Base-by-base conservation (phyloP, 2,329 filamentous ascomycete genomes). In the Colletotrichum shisoi region DNA sequence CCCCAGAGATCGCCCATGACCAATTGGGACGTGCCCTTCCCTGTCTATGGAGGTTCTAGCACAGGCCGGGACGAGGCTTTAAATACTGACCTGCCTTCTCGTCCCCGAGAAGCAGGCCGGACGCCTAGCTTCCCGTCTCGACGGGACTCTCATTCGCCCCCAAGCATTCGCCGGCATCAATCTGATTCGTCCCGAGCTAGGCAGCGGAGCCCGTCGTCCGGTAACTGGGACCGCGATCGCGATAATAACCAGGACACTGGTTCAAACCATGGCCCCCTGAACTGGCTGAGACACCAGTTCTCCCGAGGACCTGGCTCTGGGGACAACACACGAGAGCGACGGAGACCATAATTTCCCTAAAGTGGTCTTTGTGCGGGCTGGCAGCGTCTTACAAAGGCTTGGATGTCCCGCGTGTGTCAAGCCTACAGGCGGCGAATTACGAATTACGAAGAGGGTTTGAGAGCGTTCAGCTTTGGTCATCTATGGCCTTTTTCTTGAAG, bases 241-340 rank as follows among this genome's bases (percentile, higher is more conserved):
- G 58, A 68, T 21, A 72, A 63, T 11, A 73, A 75, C 15, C 75
- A 76, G 39, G 74, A 75, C 4, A 72, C 76, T 19, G 73, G 75
- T n/a, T 74, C 76, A n/a, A 74, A 75, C 3, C 72, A 74, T 45
- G 77, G 79, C 3, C 77, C 81, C 39, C 70, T 83, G 1, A 74
- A 76, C 64, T 84, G 82, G 82, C 71, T 84, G 21, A 78, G 82
- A 53, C 79, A 79, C 49, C 77, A 76, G 45, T 81, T 83, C 40
- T 63, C 71, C 1, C 70, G 75, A 5, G 68, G 71, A 24, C 57
- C 60, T 4, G 64, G 68, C 3, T 69, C 68, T 4, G 65, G 68
- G 12, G 63, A 68, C 27, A 54, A 46, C 13, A 17, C 57, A 17
- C 53, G 57, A 45, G 66, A 68, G 19, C 52, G 62, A 42, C 62